These are phyloP conservation scores for Theobroma grandiflorum DNA, from an alignment of 441 rosid species.

Conservation along the genomic window DNA sequence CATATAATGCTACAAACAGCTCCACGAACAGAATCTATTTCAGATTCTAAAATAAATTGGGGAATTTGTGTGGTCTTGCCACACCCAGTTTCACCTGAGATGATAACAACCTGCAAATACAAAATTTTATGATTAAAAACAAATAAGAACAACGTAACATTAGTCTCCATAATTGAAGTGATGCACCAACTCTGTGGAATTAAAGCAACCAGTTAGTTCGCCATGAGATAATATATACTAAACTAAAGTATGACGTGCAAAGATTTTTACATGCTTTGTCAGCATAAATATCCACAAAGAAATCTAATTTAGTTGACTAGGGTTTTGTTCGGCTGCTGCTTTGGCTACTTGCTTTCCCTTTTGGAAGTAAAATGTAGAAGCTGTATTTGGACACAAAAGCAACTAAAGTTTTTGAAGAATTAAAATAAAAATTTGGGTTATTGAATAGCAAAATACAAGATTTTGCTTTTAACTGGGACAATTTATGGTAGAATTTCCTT, in stretches of 20 bases:
- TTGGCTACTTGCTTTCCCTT: neutral
- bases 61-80: constrained; percentile 98
- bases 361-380: neutral
- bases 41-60: constrained; percentile 86
- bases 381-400: neutral
- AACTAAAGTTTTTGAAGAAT: neutral
- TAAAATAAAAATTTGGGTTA: neutral
- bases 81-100: constrained; percentile 98
- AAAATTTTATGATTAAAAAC: constrained; percentile 17
- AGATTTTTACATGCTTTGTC: neutral
- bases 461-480: neutral
- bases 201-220: neutral
- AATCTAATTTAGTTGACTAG: neutral
- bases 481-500: neutral
- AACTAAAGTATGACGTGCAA: neutral
- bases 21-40: constrained; percentile 71
- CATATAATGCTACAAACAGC: constrained; percentile 87
- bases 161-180: constrained; percentile 10
- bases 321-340: neutral
- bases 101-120: constrained; percentile 69
- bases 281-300: neutral
- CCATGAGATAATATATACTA: neutral
- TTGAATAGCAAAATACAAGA: neutral
- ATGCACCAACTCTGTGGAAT: neutral
- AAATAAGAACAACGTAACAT: neutral